Percentiles rank a stretch among this genome's conserved stretches.
These are phyloP conservation scores for Pinus tabuliformis DNA, from an alignment of 75 land plant species.

Conservation along the genomic window DNA sequence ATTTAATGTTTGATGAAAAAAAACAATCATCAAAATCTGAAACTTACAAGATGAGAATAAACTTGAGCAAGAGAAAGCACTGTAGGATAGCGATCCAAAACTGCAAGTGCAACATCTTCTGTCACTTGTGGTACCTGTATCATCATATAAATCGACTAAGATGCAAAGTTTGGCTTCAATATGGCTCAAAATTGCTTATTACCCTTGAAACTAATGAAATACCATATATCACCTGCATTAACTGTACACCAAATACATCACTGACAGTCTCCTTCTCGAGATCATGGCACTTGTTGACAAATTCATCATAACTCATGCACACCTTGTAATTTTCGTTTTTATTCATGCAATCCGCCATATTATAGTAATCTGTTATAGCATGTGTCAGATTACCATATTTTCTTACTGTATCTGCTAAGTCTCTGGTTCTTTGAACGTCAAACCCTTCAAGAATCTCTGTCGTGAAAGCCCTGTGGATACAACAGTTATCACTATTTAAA, in stretches of 20 bases:
- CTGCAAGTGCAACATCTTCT: constrained; percentile 83
- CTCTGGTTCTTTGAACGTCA: constrained; percentile 89
- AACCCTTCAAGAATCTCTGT: constrained; percentile 95
- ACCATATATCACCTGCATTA: constrained; percentile 75
- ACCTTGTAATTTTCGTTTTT: constrained; percentile 5
- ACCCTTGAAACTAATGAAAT: background rate
- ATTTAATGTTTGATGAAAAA: background rate
- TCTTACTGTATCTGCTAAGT: constrained; percentile 63
- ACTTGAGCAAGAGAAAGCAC: constrained; percentile 72
- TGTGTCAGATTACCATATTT: constrained; percentile 79
- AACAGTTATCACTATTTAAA: background rate
- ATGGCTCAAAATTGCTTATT: background rate
- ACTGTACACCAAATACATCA: constrained; percentile 88
- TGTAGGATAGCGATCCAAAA: constrained; percentile 82
- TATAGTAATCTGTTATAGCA: constrained; percentile 62
- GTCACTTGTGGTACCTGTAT: constrained; percentile 90
- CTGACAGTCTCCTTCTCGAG: constrained; percentile 79
- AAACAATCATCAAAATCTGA: background rate
- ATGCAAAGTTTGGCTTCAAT: background rate
- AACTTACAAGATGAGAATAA: constrained; percentile 73
- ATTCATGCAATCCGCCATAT: constrained; percentile 18
- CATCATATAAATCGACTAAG: background rate
- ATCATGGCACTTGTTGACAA: constrained; percentile 64
- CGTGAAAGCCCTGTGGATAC: constrained; percentile 70
- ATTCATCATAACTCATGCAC: constrained; percentile 66